Evolutionary conservation across 2,329 filamentous ascomycete species (phyloP), one percentile per base, ranked within the genome.

Genomic region (Eurotiales sp.): DNA sequence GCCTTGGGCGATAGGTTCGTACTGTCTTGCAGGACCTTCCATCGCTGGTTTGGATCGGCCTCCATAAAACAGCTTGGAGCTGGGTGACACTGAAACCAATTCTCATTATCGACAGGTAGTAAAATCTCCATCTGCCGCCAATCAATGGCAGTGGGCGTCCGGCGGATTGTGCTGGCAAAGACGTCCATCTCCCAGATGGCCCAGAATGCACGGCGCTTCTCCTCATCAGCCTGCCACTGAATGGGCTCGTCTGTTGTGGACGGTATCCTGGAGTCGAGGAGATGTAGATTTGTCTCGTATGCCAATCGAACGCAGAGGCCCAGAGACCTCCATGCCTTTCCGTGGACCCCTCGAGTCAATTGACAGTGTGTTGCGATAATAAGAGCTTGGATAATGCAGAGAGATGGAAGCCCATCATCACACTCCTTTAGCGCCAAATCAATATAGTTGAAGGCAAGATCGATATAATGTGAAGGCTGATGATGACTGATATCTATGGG

Each of bases 151-250:
- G 65, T 63, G 2, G 71, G 71, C 14, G 61, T 60, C 4, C 69
- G 63, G 8, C 69, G 63, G 29, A 74, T 68, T 14, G 68, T 68
- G 44, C 63, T 69, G 2, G 70, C 69, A 52, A 71, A 74, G 8
- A 71, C 64, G 50, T 74, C 71, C 64, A 74, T 71, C 48, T 73
- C 71, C 69, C 68, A 73, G n/a, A 72, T 63, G 0, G 69, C 65
- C 71, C 70, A 73, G 63, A 65, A 73, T 1, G 65, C 64, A 3
- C 71, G 62, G 1, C 70, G 63, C 40, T 66, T 62, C 54, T 72
- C 70, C 56, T 73, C 70, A 2, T 64, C 54, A 57, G 43, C 10
- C 52, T 25, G 52, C 39, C 11, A n/a, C n/a, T n/a, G n/a, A n/a
- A n/a, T n/a, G n/a, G 48, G 30, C 4, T 40, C 37, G 7, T 46